phyloP scores from a whole-genome alignment of 2,329 filamentous ascomycete species.

The Verticillium zaregamsianum region DNA sequence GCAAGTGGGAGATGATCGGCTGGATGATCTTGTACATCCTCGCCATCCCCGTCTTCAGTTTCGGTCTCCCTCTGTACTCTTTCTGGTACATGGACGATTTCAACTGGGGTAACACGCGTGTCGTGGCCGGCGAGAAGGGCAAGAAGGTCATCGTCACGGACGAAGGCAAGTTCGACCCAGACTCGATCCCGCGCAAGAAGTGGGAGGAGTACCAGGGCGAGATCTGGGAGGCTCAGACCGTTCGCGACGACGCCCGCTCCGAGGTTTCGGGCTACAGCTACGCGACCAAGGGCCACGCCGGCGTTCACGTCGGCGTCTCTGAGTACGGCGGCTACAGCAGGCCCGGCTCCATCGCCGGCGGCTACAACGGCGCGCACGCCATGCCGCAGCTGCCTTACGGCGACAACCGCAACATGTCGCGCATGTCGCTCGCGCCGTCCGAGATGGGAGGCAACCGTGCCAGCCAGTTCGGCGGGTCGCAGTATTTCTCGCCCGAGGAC shows the following conservation, averaged over 20 bases:
- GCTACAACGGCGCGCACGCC: conserved; percentile 32
- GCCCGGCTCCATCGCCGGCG: conserved; percentile 46
- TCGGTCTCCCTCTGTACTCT: conserved; percentile 83
- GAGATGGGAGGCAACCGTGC: conserved; percentile 58
- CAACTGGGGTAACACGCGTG: conserved; percentile 97
- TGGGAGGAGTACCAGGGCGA: conserved; percentile 99
- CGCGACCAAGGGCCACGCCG: conserved; percentile 72
- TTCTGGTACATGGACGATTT: conserved; percentile 99
- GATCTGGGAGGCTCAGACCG: conserved; percentile 89
- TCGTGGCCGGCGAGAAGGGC: conserved; percentile 90
- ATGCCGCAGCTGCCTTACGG: conserved; percentile 44
- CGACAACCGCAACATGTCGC: conserved; percentile 45
- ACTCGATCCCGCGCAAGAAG: conserved; percentile 91
- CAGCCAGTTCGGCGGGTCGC: conserved; percentile 57
- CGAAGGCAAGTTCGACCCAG: conserved; percentile 95
- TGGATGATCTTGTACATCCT: conserved; percentile 98
- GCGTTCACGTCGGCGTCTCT: conserved; percentile 42
- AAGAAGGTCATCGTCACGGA: conserved; percentile 91
- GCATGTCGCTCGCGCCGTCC: conserved; percentile 76
- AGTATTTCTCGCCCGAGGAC: conserved; percentile 61
- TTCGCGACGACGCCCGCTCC: conserved; percentile 76
- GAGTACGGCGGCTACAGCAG: conserved; percentile 67
- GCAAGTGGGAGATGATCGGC: conserved; percentile 99
- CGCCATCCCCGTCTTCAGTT: conserved; percentile 87
- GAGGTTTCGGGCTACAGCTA: conserved; percentile 94